Evolutionary conservation across 2,329 filamentous ascomycete genomes (phyloP).

Genomic region (Pseudocercospora pini-densiflorae): DNA sequence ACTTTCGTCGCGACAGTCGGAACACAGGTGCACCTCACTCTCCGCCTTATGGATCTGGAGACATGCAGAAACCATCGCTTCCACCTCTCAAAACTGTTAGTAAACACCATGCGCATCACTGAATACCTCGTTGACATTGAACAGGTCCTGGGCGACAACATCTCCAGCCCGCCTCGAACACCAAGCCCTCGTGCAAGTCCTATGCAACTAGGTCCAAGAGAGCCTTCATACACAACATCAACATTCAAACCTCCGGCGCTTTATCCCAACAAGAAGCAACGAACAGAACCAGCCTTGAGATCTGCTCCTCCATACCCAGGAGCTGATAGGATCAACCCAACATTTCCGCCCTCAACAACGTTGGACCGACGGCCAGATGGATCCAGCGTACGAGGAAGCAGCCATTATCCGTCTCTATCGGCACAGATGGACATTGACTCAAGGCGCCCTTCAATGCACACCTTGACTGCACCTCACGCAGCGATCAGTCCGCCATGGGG

Average conservation of each 20-base stretch:
- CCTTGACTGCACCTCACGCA: slow-evolving; percentile 13
- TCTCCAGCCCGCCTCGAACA: slow-evolving; percentile 37
- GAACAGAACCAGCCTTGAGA: slow-evolving; percentile 29
- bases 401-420: slow-evolving; percentile 25
- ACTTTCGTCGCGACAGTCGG: slow-evolving; percentile 30
- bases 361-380: slow-evolving; percentile 21
- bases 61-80: slow-evolving; percentile 38
- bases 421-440: slow-evolving; percentile 22
- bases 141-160: slow-evolving; percentile 38
- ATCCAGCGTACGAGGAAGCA: slow-evolving; percentile 15
- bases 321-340: slow-evolving; percentile 14
- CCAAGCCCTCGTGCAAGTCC: slow-evolving; percentile 32
- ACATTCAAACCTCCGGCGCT: slow-evolving; percentile 42
- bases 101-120: not conserved
- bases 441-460: slow-evolving; percentile 16
- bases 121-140: slow-evolving; percentile 12
- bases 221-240: slow-evolving; percentile 37
- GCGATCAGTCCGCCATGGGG: slow-evolving; percentile 25
- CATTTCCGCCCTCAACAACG: slow-evolving; percentile 21
- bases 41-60: slow-evolving; percentile 35
- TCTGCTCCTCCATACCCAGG: slow-evolving; percentile 19
- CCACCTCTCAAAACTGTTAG: slow-evolving; percentile 42
- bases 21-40: slow-evolving; percentile 33
- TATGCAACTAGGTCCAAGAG: slow-evolving; percentile 37
- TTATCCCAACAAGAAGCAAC: slow-evolving; percentile 43